Base-by-base conservation (phyloP, 352 stramenopile species). In the Pythium insidiosum region DNA sequence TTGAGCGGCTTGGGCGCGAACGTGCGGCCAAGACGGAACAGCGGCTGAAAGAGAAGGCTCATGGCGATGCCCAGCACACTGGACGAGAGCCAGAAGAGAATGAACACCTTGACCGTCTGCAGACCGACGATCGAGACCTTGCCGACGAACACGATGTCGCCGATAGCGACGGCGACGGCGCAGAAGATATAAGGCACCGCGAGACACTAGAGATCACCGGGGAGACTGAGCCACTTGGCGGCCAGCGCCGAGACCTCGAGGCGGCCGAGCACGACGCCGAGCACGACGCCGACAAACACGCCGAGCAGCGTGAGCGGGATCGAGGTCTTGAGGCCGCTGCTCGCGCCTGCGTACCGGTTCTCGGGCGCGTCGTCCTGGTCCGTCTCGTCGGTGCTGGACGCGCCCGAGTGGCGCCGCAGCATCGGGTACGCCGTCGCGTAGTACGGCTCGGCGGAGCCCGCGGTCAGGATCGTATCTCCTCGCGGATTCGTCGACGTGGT, bases 101-200 rank as follows among this genome's bases (percentile, higher is more conserved):
- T 39, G 39, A 88, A 88, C 40, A 88, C 69, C 28, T 63, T 61
- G 25, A 84, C 47, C 9, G 80, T 92, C 48, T 85, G 68, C 6
- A 71, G 41, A 7, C 73, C 75, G 13, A 92, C 58, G 16, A 85
- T 58, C 3, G 70, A 84, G 0, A 84, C 66, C 51, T 87, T 88
- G 29, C 76, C 76, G 3, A 87, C 68, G 29, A 76, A 80, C 26
- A 92, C 63, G 25, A 88, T 81, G 49, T 89, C 80, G 0, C 71
- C 73, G 11, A 88, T 75, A 19, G 75, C 75, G 7, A 92, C 73
- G 0, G 77, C 72, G 12, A 92, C 76, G 0, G 73, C 75, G 42
- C 73, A 89, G 59, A 92, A 92, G 2, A 89, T 75, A 44, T 88
- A 83, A 16, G 80, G 80, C 11, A 92, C 49, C n/a, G 88, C 76